Conservation (phyloP, 2,329 filamentous ascomycete genomes). For the Conoideocrella luteorostrata region DNA sequence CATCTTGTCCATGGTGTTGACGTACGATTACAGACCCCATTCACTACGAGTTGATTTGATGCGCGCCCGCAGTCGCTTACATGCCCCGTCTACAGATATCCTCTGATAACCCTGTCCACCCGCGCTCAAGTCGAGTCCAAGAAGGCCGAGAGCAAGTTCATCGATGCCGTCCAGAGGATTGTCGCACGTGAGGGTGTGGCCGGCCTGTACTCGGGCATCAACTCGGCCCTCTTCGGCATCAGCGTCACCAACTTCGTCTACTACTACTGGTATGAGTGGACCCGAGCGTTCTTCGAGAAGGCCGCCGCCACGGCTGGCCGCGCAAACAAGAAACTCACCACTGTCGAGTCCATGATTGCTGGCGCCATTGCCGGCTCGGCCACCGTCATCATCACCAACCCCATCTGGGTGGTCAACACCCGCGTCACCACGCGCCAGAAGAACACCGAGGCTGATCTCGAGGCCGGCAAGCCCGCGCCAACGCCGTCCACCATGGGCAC, state of each 20-base stretch:
- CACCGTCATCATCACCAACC: slow-evolving; percentile 93
- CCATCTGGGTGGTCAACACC: slow-evolving; percentile 98
- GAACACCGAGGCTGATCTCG: slow-evolving; percentile 36
- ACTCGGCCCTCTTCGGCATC: slow-evolving; percentile 94
- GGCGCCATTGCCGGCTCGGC: slow-evolving; percentile 90
- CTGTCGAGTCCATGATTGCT: slow-evolving; percentile 88
- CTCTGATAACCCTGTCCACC: slow-evolving; percentile 93
- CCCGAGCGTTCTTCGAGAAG: slow-evolving; percentile 75
- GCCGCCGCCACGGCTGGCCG: slow-evolving; percentile 69
- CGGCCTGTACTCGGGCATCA: slow-evolving; percentile 87
- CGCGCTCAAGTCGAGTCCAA: slow-evolving; percentile 97
- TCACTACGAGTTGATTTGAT: no score
- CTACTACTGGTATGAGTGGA: slow-evolving; percentile 99
- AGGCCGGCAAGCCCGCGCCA: slow-evolving; percentile 29
- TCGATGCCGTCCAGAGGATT: slow-evolving; percentile 77
- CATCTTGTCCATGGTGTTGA: slow-evolving; percentile 90
- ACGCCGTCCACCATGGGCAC: slow-evolving; percentile 72
- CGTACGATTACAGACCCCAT: no score
- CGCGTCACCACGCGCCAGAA: slow-evolving; percentile 88
- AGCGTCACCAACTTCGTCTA: slow-evolving; percentile 99
- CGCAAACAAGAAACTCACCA: slow-evolving; percentile 75
- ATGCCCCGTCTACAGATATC: slow-evolving; percentile 56
- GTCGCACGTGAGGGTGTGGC: slow-evolving; percentile 83
- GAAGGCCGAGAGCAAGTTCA: slow-evolving; percentile 77
- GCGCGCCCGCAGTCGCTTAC: slow-evolving; percentile 1